Evolutionary conservation across 345 rosid species (phyloP).

Genomic region (Rubroshorea leprosula): DNA sequence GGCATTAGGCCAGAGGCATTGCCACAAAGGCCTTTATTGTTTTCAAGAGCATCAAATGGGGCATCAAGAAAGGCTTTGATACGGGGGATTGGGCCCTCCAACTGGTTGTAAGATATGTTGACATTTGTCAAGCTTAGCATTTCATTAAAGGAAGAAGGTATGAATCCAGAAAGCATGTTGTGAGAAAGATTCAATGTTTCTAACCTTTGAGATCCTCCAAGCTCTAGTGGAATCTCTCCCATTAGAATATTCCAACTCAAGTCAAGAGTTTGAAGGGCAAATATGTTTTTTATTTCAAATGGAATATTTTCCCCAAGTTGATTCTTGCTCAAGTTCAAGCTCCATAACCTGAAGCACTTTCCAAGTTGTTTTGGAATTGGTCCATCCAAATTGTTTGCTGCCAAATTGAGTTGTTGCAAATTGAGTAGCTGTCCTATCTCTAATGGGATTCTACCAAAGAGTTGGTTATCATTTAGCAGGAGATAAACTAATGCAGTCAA

Average conservation of each 20-base stretch:
- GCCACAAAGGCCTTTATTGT: constrained; percentile 38
- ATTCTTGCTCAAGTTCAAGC: constrained; percentile 36
- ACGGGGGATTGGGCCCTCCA: constrained; percentile 21
- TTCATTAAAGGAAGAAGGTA: constrained; percentile 16
- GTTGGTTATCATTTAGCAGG: no score
- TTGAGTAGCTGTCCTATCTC: no score
- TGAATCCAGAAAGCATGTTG: constrained; percentile 20
- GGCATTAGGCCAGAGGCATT: constrained; percentile 18
- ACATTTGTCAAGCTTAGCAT: constrained; percentile 13
- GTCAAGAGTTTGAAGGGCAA: constrained; percentile 15
- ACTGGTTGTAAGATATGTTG: constrained; percentile 18
- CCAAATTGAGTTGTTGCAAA: constrained; percentile 23
- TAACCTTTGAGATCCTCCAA: neutral
- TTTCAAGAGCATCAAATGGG: constrained; percentile 18
- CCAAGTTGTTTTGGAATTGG: constrained; percentile 19
- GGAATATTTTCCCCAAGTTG: constrained; percentile 25
- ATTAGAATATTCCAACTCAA: constrained; percentile 21
- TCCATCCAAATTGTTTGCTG: constrained; percentile 21
- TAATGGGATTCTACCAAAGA: no score
- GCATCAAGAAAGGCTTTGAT: constrained; percentile 13
- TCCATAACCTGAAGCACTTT: neutral
- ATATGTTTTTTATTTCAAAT: neutral
- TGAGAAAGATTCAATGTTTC: constrained; percentile 17
- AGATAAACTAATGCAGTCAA: no score
- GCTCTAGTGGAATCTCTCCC: constrained; percentile 15